A percentile compares a stretch with the other conserved stretches of the same genome.
Conservation (phyloP, 2,329 filamentous ascomycete genomes). For the Colletotrichum sp. region DNA sequence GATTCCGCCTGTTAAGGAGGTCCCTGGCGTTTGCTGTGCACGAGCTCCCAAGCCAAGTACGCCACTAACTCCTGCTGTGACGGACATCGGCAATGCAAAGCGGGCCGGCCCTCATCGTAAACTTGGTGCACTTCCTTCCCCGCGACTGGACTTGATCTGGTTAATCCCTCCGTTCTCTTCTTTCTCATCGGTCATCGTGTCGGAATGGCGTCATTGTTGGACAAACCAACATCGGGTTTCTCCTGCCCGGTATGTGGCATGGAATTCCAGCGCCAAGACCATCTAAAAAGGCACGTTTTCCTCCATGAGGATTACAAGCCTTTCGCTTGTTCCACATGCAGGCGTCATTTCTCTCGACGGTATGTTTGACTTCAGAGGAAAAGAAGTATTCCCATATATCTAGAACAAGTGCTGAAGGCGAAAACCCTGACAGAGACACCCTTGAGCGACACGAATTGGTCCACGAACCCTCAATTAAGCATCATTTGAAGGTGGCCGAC, state of each 20-base stretch:
- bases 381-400: background rate
- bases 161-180: background rate
- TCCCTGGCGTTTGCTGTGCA: background rate
- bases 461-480: background rate
- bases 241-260: background rate
- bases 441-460: background rate
- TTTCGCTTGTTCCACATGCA: background rate
- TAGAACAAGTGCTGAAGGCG: background rate
- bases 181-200: background rate
- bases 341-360: background rate
- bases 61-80: background rate
- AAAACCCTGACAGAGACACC: background rate
- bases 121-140: background rate
- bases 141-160: background rate
- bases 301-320: background rate
- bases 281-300: background rate
- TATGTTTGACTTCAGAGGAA: background rate
- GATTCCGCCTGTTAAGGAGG: background rate
- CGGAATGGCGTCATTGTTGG: background rate
- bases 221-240: background rate
- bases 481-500: background rate
- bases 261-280: background rate
- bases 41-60: background rate
- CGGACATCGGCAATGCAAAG: background rate
- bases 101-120: background rate